Evolutionary conservation across 805 yeast genomes (phyloP).

Genomic region (Phaffomyces thermotolerans): DNA sequence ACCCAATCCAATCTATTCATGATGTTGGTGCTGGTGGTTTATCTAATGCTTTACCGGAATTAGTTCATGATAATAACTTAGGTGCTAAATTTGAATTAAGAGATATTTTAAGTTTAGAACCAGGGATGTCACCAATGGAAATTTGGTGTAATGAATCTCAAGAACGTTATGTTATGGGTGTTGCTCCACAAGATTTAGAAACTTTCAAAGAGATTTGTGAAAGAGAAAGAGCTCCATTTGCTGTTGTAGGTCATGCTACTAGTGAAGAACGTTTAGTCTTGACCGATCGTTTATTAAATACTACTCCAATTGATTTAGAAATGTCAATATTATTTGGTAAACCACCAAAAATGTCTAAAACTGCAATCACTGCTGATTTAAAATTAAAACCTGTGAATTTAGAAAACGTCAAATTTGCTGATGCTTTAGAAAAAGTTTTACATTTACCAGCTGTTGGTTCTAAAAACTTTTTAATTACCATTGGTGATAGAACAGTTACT

Average conservation of each 20-base stretch:
- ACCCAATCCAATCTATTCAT: constrained; percentile 91
- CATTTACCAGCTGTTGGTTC: constrained; percentile 93
- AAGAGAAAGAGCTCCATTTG: constrained; percentile 94
- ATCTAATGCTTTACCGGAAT: constrained; percentile 94
- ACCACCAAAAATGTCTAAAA: constrained; percentile 90
- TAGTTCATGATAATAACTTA: constrained; percentile 92
- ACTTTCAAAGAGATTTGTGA: constrained; percentile 72
- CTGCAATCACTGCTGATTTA: constrained; percentile 56
- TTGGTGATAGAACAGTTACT: constrained; percentile 96
- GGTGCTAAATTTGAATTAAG: constrained; percentile 93
- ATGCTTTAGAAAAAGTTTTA: constrained; percentile 75
- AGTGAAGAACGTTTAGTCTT: constrained; percentile 75
- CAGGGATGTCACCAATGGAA: constrained; percentile 99
- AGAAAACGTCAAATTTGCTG: constrained; percentile 37
- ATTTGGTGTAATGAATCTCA: constrained; percentile 99
- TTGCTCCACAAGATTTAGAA: constrained; percentile 68
- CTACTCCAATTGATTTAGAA: constrained; percentile 90
- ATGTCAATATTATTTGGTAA: constrained; percentile 94
- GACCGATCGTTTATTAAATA: constrained; percentile 67
- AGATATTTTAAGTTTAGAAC: constrained; percentile 83
- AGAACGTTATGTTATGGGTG: constrained; percentile 94
- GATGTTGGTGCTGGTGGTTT: constrained; percentile 99
- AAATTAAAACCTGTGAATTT: constrained; percentile 33
- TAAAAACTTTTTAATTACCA: constrained; percentile 90
- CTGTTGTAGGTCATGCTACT: constrained; percentile 93